Evolutionary conservation across 352 stramenopile species (phyloP).

Genomic region (Pilasporangium apinafurcum): DNA sequence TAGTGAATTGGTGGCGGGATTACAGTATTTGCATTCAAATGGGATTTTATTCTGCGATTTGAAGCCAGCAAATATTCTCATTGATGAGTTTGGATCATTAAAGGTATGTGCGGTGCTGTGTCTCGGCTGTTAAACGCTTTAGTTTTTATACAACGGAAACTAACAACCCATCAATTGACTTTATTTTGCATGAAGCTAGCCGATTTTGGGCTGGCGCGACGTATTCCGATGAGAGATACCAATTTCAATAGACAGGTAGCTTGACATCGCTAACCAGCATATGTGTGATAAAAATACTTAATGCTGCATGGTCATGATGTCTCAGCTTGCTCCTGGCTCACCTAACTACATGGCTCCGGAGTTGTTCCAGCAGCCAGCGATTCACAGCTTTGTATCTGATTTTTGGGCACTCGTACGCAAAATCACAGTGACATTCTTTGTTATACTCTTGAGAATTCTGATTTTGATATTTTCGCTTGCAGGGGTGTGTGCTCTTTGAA

Average conservation of each 20-base stretch:
- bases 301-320: not conserved
- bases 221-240: conserved; percentile 62
- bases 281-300: too few relatives aligned
- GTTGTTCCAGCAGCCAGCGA: conserved; percentile 74
- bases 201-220: conserved; percentile 85
- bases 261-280: conserved; percentile 1
- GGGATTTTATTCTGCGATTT: conserved; percentile 90
- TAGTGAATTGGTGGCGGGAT: conserved; percentile 59
- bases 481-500: conserved; percentile 82
- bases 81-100: conserved; percentile 91
- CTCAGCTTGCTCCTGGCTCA: conserved; percentile 57
- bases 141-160: not conserved
- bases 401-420: conserved; percentile 73
- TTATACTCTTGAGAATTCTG: not conserved
- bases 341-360: conserved; percentile 92
- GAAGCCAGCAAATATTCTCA: conserved; percentile 87
- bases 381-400: conserved; percentile 88
- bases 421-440: not conserved
- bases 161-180: not conserved
- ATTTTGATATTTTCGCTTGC: not conserved
- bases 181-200: conserved; percentile 37
- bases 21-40: conserved; percentile 87
- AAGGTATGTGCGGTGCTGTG: conserved; percentile 38
- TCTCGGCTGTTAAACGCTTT: not conserved
- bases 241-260: conserved; percentile 20